A percentile compares a stretch with the other conserved stretches of the same genome.
Conservation (phyloP, 192 early-diverging fungal genomes). For the Gamsiella multidivaricata region DNA sequence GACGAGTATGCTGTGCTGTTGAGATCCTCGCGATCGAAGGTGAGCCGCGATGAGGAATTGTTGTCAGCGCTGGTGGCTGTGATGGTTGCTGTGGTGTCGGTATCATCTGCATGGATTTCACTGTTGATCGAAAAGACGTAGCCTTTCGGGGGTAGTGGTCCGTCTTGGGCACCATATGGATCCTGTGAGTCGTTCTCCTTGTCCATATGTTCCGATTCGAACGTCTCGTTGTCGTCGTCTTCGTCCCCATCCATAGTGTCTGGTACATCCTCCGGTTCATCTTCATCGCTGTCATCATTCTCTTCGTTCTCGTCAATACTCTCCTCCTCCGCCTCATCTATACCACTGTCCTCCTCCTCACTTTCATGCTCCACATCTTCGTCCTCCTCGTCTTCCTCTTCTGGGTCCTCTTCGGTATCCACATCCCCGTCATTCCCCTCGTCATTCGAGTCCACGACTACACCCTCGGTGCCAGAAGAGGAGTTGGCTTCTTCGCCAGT, state of each 20-base stretch:
- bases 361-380: constrained; percentile 2
- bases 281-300: constrained; percentile 20
- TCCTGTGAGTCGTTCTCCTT: neutral
- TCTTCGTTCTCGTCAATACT: neutral
- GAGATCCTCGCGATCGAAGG: too few species aligned
- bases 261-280: neutral
- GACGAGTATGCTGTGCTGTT: too few species aligned
- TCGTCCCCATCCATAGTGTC: constrained; percentile 1
- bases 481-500: neutral
- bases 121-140: neutral
- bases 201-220: constrained; percentile 1
- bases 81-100: neutral
- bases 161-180: neutral
- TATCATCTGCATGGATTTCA: neutral
- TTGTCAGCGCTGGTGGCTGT: neutral
- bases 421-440: constrained; percentile 1
- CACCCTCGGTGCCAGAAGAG: neutral
- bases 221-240: neutral
- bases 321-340: neutral
- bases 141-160: neutral
- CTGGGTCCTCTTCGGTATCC: constrained; percentile 1
- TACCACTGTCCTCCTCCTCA: constrained; percentile 12
- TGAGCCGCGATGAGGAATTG: too few species aligned
- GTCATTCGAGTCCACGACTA: neutral
- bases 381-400: constrained; percentile 10